phyloP scores from a whole-genome alignment of 345 rosid species.

The Theobroma cacao region DNA sequence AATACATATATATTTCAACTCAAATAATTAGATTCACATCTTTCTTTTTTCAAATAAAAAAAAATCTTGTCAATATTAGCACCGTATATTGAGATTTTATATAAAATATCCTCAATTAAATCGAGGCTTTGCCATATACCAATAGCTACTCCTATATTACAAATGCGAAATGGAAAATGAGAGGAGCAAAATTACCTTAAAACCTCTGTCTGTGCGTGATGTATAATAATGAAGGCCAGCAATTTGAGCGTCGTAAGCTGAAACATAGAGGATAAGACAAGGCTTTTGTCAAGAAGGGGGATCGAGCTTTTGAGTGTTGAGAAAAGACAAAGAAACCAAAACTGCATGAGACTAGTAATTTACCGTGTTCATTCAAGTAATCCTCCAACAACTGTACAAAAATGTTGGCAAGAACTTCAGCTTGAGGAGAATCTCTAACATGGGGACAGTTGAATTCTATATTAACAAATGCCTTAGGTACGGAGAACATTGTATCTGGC shows the following conservation, averaged over 20 bases:
- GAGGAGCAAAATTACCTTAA: conserved; percentile 49
- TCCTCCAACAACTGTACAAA: conserved; percentile 74
- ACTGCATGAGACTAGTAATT: conserved; percentile 11
- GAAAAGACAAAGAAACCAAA: neutral
- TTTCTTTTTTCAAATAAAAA: too few relatives aligned
- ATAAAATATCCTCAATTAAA: too few relatives aligned
- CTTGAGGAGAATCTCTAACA: conserved; percentile 66
- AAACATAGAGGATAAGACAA: conserved; percentile 20
- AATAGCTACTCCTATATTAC: too few relatives aligned
- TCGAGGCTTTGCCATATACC: too few relatives aligned
- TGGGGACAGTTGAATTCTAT: conserved; percentile 79
- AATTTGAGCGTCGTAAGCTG: conserved; percentile 87
- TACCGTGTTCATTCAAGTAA: conserved; percentile 90
- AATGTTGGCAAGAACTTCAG: conserved; percentile 64
- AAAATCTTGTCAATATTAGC: too few relatives aligned
- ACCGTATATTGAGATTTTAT: too few relatives aligned
- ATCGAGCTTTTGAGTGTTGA: neutral
- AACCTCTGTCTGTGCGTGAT: conserved; percentile 51
- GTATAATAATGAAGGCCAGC: conserved; percentile 74
- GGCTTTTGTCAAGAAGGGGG: neutral
- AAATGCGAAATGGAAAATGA: neutral
- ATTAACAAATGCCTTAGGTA: conserved; percentile 76
- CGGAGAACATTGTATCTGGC: conserved; percentile 74
- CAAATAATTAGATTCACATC: too few relatives aligned
- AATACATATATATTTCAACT: too few relatives aligned